Evolutionary conservation across 768 basidiomycete species (phyloP).

Genomic region (Serendipita indica): DNA sequence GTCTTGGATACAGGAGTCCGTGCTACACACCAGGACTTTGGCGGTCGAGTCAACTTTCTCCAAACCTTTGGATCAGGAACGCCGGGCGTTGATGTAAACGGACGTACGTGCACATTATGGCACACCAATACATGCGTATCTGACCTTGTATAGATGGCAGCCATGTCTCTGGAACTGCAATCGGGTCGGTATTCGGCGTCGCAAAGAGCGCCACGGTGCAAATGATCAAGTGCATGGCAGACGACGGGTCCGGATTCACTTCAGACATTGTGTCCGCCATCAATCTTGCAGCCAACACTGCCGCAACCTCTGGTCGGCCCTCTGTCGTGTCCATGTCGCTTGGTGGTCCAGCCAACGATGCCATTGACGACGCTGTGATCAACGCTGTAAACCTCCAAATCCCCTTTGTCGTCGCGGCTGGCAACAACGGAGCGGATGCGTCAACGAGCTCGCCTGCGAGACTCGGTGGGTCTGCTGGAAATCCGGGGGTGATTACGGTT

Average conservation of each 20-base stretch:
- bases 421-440: not conserved
- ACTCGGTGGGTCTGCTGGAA: not conserved
- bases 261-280: slow-evolving; percentile 7
- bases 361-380: not conserved
- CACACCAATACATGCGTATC: not conserved
- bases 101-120: not conserved
- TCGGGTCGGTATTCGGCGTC: slow-evolving; percentile 1
- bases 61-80: not conserved
- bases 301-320: not conserved
- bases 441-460: not conserved
- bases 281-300: not conserved
- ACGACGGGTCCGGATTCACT: not conserved
- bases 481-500: not conserved
- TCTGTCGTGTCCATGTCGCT: not conserved
- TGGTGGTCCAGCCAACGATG: not conserved
- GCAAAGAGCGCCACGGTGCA: not conserved
- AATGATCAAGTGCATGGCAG: slow-evolving; percentile 7
- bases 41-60: not conserved
- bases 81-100: slow-evolving; percentile 1
- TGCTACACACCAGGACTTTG: not conserved
- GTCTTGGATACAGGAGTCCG: slow-evolving; percentile 2
- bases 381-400: not conserved
- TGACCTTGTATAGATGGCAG: not conserved
- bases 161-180: not conserved
- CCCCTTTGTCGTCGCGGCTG: slow-evolving; percentile 4